Percentiles rank a stretch among this genome's conserved stretches.
Conservation (phyloP, 768 basidiomycete genomes). For the Boletus rubropictus region DNA sequence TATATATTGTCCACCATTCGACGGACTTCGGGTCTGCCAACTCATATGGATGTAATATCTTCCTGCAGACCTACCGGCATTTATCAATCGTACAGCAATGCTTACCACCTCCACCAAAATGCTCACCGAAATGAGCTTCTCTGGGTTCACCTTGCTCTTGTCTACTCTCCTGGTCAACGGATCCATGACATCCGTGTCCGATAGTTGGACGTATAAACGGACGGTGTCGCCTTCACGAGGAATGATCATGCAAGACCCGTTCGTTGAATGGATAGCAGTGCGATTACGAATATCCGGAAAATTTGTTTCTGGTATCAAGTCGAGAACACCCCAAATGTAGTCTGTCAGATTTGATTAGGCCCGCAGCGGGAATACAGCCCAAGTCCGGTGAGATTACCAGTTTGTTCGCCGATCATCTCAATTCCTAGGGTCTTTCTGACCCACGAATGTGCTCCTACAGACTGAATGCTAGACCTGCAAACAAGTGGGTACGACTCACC, state of each 20-base stretch:
- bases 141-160: constrained; percentile 44
- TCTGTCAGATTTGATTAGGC: constrained; percentile 35
- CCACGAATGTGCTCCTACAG: constrained; percentile 41
- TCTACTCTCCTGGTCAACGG: constrained; percentile 46
- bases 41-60: constrained; percentile 51
- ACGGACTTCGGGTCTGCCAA: constrained; percentile 44
- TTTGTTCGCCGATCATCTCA: constrained; percentile 44
- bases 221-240: constrained; percentile 66
- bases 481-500: constrained; percentile 14
- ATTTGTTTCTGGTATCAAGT: constrained; percentile 62
- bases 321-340: constrained; percentile 80
- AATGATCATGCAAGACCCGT: constrained; percentile 68
- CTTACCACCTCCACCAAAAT: background rate
- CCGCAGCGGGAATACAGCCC: background rate
- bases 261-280: constrained; percentile 59
- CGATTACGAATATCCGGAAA: constrained; percentile 73
- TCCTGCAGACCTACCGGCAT: constrained; percentile 43
- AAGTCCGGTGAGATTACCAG: constrained; percentile 25
- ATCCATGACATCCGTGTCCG: constrained; percentile 42
- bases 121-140: constrained; percentile 48
- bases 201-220: constrained; percentile 66
- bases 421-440: constrained; percentile 41
- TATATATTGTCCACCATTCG: constrained; percentile 73
- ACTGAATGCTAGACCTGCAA: background rate
- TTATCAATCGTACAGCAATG: background rate